Evolutionary conservation across 2,329 filamentous ascomycete species (phyloP), one percentile per base, ranked within the genome.

Genomic region (Fusarium citri): DNA sequence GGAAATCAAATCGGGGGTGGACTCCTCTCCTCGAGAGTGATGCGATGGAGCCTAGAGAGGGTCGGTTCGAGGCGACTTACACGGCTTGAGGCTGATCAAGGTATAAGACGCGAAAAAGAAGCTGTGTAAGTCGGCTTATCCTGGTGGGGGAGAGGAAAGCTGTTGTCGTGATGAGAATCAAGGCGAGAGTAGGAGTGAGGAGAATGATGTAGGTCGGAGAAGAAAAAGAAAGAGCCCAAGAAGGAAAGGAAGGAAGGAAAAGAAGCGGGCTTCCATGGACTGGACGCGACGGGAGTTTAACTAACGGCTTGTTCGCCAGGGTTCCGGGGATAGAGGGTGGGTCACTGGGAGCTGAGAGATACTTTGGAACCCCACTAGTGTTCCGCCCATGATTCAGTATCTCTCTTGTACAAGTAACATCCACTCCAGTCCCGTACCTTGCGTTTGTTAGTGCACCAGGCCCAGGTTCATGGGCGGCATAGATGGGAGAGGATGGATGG

Each of bases 51-150:
- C 49, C 49, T 23, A 30, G 48, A n/a, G 30, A 40, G 37, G 31
- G 48, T 16, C 25, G 23, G 31, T 15, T 40, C 49, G 49, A 51
- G 49, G 49, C 70, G 77, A 79, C 78, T 79, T 79, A 79, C 76
- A 79, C 77, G 76, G 68, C 58, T 71, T 71, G 59, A 63, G 55
- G 59, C 53, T 56, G 59, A 53, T 63, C 48, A 56, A 37, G 63
- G 58, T 61, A 40, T 48, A 43, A 55, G 53, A 62, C 58, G 65
- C 61, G 72, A 72, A 64, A 66, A 61, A 48, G 54, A 67, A 55
- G 66, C 55, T 70, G 46, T 66, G 41, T 45, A 48, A 50, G 47
- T 48, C 41, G 37, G 20, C 28, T 42, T 34, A 28, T 40, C 42
- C 14, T 25, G 50, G 43, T 22, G 43, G 55, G 41, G 31, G 22